Evolutionary conservation across 2,329 filamentous ascomycete genomes (phyloP).

Genomic region (Beauveria sp.): DNA sequence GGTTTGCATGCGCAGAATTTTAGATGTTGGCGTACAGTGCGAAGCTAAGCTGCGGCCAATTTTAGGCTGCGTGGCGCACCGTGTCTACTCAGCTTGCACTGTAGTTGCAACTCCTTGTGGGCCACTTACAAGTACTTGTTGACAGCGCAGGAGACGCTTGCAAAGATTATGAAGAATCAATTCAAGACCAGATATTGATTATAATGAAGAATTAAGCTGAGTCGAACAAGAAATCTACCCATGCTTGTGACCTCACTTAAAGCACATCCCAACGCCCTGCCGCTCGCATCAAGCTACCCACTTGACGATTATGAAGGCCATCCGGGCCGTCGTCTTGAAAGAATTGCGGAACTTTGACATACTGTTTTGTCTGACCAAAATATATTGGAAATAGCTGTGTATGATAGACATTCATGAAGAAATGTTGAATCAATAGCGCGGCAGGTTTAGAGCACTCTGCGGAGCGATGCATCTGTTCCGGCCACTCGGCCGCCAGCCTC

Average conservation of each 20-base stretch:
- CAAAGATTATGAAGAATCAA: neutral
- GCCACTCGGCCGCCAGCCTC: too few relatives aligned
- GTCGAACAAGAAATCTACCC: neutral
- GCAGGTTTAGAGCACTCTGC: too few relatives aligned
- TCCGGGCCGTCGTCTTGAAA: too few relatives aligned
- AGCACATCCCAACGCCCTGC: neutral
- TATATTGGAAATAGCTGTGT: too few relatives aligned
- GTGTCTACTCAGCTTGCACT: neutral
- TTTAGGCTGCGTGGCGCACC: neutral
- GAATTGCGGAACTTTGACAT: too few relatives aligned
- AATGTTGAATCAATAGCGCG: too few relatives aligned
- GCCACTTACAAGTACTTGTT: neutral
- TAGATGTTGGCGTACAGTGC: conserved; percentile 1
- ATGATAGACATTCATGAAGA: too few relatives aligned
- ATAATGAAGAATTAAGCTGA: neutral
- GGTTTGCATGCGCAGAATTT: conserved; percentile 1
- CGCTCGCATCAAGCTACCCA: neutral
- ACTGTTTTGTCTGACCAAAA: too few relatives aligned
- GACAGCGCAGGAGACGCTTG: neutral
- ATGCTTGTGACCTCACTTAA: neutral
- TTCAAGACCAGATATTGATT: neutral
- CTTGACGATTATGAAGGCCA: too few relatives aligned
- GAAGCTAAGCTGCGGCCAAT: neutral
- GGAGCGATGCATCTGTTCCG: too few relatives aligned
- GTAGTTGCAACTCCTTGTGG: neutral